Evolutionary conservation across 2,329 filamentous ascomycete genomes (phyloP).

Genomic region (Diatrype stigma): DNA sequence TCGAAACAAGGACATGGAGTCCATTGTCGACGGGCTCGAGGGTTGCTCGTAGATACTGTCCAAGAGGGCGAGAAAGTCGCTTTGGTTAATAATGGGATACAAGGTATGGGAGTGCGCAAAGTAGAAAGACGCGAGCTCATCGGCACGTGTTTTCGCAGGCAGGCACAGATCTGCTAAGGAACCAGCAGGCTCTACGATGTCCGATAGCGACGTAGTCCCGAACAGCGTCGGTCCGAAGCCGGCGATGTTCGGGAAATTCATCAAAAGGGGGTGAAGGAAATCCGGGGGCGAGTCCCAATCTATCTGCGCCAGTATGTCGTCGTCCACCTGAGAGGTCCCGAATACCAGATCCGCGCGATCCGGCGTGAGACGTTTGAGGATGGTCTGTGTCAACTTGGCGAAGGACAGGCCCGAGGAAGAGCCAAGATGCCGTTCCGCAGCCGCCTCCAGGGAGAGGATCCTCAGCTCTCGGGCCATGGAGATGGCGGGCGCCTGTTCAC

Average conservation of each 20-base stretch:
- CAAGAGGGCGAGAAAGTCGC: slow-evolving; percentile 30
- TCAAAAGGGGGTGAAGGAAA: neutral
- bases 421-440: slow-evolving; percentile 40
- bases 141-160: slow-evolving; percentile 22
- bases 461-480: slow-evolving; percentile 10
- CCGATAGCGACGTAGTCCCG: slow-evolving; percentile 25
- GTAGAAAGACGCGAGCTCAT: slow-evolving; percentile 36
- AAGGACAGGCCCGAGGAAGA: slow-evolving; percentile 41
- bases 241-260: slow-evolving; percentile 3
- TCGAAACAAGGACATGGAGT: too few species aligned
- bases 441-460: slow-evolving; percentile 36
- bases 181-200: slow-evolving; percentile 19
- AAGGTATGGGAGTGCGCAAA: slow-evolving; percentile 44
- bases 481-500: slow-evolving; percentile 3
- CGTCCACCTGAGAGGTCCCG: slow-evolving; percentile 11
- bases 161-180: slow-evolving; percentile 10
- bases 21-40: slow-evolving; percentile 33
- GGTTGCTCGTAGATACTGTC: slow-evolving; percentile 25
- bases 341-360: slow-evolving; percentile 41
- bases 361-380: slow-evolving; percentile 37
- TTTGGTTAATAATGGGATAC: slow-evolving; percentile 35
- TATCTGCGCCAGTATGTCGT: too few species aligned
- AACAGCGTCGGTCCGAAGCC: slow-evolving; percentile 24
- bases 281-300: slow-evolving; percentile 4
- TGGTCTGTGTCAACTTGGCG: slow-evolving; percentile 37